Evolutionary conservation across 2,329 filamentous ascomycete species (phyloP), one percentile per base, ranked within the genome.

Genomic region (Penicillium sp.): DNA sequence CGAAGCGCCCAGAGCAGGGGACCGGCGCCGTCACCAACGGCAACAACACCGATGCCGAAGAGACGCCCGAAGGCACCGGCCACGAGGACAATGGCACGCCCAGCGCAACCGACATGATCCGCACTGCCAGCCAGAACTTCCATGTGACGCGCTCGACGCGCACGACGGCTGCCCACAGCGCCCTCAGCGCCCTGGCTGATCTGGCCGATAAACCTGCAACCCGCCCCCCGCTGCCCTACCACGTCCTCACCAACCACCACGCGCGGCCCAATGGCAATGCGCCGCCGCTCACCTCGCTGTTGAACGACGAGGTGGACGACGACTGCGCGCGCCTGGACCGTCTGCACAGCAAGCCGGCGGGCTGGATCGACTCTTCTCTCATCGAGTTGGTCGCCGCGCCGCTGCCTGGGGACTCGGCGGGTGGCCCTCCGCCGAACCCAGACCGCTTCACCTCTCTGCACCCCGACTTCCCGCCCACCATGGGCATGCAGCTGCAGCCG

Each of bases 41-140:
- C 29, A 62, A 69, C 47, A 63, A 69, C 27, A 63, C 64, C 21
- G 64, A 75, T 34, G 61, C 62, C 21, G 63, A 73, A 29, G 59
- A 70, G 27, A 48, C 57, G 4, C 57, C 60, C 15, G 64, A 66
- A 13, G 63, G 58, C 20, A 68, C 64, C 18, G 62, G 60, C n/a
- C 59, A 58, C 15, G 68, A 69, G 39, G 69, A 72, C 25, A 60
- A 64, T 23, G 64, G 63, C 30, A 69, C 68, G 6, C 62, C 67
- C 0, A 45, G 39, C 14, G 62, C 76, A 1, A 62, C 71, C 4
- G 79, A 79, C 38, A 83, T 83, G 79, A 75, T 78, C 35, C 76
- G 80, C 26, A 78, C 77, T 9, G 70, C 77, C 14, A 79, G 75
- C 38, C 76, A 77, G 40, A 80, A 77, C 29, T 67, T 65, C 52